Base-by-base conservation (phyloP, 2,329 filamentous ascomycete genomes). In the Aschersonia sp. region DNA sequence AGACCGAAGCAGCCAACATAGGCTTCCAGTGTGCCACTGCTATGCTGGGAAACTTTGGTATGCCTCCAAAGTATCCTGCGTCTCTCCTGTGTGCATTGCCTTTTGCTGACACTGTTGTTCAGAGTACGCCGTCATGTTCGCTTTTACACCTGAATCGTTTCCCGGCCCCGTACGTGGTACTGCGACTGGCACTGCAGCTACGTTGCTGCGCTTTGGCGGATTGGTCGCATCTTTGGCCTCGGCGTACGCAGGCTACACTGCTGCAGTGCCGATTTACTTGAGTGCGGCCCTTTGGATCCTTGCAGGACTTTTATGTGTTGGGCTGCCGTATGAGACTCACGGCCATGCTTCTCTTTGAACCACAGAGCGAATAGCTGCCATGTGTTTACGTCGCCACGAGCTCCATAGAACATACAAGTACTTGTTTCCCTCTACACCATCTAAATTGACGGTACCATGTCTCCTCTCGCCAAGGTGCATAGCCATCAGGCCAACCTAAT, bases 141-240 rank as follows among this genome's bases (percentile, higher is more conserved):
- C 63, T 0, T 69, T 65, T 53, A 77, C 73, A 0, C 74, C 74
- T 0, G 73, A 77, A 52, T 71, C 71, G 5, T 76, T 77, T 60
- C 73, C 73, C 0, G 71, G 68, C 2, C 70, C 72, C 0, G 66
- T 71, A 46, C 63, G 73, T 5, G 74, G 73, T 29, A 74, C 73
- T 0, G 74, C 72, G 5, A 72, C 69, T 2, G 72, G 73, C 1
- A 56, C 66, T 5, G 66, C 67, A 0, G 66, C 68, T 0, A 65
- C 64, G 1, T 52, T 66, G 7, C 57, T 65, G 10, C 61, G 65
- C 2, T 41, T 64, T 6, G 62, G 62, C 47, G 66, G 68, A 1
- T 55, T 71, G 2, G 58, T 58, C 1, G 69, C 69, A 1, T 66
- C 65, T 29, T 52, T 71, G 14, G 63, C 70, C 11, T 69, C 66